Conservation (phyloP, 169 alveolate species). For the Babesia bigemina region DNA sequence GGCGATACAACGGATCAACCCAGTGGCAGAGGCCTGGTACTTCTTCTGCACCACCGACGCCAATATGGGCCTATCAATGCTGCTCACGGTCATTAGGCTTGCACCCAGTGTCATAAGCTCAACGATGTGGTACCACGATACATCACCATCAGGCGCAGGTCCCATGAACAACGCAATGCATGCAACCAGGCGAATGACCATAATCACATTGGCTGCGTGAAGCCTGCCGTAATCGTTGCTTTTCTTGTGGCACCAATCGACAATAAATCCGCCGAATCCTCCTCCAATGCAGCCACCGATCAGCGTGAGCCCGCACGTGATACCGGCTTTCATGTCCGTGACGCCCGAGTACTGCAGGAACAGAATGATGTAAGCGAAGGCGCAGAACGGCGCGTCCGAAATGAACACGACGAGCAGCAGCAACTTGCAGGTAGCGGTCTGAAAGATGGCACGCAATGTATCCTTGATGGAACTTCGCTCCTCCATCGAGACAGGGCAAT, state of each 20-base stretch:
- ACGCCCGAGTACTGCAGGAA: conserved; percentile 88
- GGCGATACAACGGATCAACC: conserved; percentile 83
- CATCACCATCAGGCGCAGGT: conserved; percentile 65
- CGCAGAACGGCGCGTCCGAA: conserved; percentile 90
- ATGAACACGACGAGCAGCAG: conserved; percentile 65
- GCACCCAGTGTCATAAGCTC: conserved; percentile 82
- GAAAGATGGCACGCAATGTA: conserved; percentile 18
- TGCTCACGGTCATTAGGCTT: conserved; percentile 88
- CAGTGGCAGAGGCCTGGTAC: conserved; percentile 86
- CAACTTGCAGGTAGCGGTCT: conserved; percentile 36
- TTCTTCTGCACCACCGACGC: conserved; percentile 88
- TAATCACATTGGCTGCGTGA: conserved; percentile 77
- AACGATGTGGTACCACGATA: conserved; percentile 52
- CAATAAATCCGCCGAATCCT: conserved; percentile 84
- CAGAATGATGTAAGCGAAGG: conserved; percentile 86
- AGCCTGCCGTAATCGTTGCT: conserved; percentile 86
- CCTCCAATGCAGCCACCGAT: conserved; percentile 89
- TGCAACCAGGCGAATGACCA: conserved; percentile 74
- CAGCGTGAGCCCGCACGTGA: conserved; percentile 80
- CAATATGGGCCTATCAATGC: conserved; percentile 87
- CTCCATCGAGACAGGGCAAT: neutral
- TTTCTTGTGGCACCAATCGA: conserved; percentile 81
- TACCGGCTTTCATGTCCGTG: conserved; percentile 83
- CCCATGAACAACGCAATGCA: conserved; percentile 73
- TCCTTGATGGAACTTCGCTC: neutral